These are phyloP conservation scores for Cicer bijugum DNA, from an alignment of 306 rosid species.

Conservation along the genomic window DNA sequence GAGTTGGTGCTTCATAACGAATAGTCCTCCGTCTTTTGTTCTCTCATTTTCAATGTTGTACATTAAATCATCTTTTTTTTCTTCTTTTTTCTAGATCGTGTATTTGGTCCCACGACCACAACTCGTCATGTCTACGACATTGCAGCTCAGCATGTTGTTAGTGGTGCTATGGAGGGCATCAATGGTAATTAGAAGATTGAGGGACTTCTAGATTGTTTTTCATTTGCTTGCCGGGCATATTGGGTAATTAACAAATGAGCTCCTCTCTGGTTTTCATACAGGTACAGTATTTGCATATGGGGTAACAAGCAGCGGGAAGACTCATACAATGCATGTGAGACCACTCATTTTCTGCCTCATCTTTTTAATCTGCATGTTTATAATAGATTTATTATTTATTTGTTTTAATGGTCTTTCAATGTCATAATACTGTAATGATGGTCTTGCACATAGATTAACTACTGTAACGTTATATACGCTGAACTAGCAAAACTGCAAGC, in stretches of 20 bases:
- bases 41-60: conserved; percentile 19
- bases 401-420: no score
- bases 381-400: no score
- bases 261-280: conserved; percentile 50
- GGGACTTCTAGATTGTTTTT: conserved; percentile 41
- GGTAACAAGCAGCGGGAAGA: conserved; percentile 99
- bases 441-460: conserved; percentile 5
- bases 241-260: conserved; percentile 36
- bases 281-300: conserved; percentile 99
- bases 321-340: conserved; percentile 99
- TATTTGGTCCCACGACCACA: conserved; percentile 97
- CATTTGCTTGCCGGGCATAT: conserved; percentile 41
- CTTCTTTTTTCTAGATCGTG: conserved; percentile 68
- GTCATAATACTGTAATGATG: conserved; percentile 8
- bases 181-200: conserved; percentile 66
- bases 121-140: conserved; percentile 97
- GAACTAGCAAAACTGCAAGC: conserved; percentile 14
- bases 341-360: conserved; percentile 40
- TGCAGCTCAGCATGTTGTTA: conserved; percentile 89
- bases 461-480: neutral
- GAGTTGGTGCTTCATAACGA: no score
- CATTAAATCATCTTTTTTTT: conserved; percentile 38
- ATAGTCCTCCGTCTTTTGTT: no score
- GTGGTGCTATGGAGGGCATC: conserved; percentile 96
- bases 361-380: conserved; percentile 7